Evolutionary conservation across 441 rosid species (phyloP).

Genomic region (Populus hybrid): DNA sequence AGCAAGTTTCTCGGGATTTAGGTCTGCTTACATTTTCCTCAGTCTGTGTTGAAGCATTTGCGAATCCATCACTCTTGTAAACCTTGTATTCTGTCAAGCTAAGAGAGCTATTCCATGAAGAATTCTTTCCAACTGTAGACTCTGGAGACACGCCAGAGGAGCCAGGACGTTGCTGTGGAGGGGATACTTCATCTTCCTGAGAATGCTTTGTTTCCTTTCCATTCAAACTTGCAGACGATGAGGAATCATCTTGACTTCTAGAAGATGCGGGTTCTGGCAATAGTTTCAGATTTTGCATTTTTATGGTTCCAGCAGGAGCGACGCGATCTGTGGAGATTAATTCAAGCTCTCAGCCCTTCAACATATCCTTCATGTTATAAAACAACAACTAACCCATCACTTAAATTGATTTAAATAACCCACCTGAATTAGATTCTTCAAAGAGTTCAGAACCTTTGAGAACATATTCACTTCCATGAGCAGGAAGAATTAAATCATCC

Average conservation of each 20-base stretch:
- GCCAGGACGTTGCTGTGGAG: conserved; percentile 52
- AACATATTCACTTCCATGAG: conserved; percentile 81
- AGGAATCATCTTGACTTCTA: conserved; percentile 77
- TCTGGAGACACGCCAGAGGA: conserved; percentile 68
- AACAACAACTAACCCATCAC: conserved; percentile 2
- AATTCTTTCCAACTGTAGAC: conserved; percentile 55
- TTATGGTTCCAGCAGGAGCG: conserved; percentile 32
- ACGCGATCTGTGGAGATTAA: conserved; percentile 39
- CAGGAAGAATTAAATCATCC: conserved; percentile 68
- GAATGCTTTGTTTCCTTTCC: conserved; percentile 68
- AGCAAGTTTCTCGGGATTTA: conserved; percentile 57
- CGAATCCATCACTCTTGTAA: conserved; percentile 59
- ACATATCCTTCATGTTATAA: conserved; percentile 23
- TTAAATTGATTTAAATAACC: neutral
- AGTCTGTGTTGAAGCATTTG: conserved; percentile 92
- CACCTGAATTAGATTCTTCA: conserved; percentile 67
- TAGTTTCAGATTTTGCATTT: conserved; percentile 54
- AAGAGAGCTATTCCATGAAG: conserved; percentile 60
- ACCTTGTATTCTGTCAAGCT: conserved; percentile 82
- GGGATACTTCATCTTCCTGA: conserved; percentile 77
- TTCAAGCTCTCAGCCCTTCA: conserved; percentile 27
- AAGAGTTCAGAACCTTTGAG: conserved; percentile 94
- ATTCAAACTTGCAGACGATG: conserved; percentile 78
- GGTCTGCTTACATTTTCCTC: conserved; percentile 52
- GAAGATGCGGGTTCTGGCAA: conserved; percentile 76